A percentile compares a stretch with the other conserved stretches of the same genome.
These are phyloP conservation scores for Pilasporangium apinafurcum DNA, from an alignment of 352 stramenopile genomes.

Conservation along the genomic window DNA sequence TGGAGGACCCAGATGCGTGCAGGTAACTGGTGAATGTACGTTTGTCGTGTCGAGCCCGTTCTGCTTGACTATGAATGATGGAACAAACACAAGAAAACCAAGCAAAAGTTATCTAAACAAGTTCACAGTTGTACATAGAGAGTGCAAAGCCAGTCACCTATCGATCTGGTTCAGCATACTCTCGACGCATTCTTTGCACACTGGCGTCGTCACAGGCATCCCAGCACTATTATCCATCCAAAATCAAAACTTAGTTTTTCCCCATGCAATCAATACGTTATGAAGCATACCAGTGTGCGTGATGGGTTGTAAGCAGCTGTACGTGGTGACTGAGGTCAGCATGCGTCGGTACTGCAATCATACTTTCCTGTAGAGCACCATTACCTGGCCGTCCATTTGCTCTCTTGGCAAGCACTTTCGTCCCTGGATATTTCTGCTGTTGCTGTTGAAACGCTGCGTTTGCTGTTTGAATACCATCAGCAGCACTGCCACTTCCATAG, in stretches of 20 bases:
- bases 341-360: slow-evolving; percentile 56
- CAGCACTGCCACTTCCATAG: slow-evolving; percentile 6
- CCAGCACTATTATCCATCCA: slow-evolving; percentile 24
- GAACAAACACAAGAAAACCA: neutral
- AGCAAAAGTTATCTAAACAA: too few species aligned
- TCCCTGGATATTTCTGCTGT: slow-evolving; percentile 17
- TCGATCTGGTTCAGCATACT: slow-evolving; percentile 70
- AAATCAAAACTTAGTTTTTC: neutral
- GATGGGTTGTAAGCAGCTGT: slow-evolving; percentile 55
- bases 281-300: slow-evolving; percentile 53
- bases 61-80: slow-evolving; percentile 29
- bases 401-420: slow-evolving; percentile 27
- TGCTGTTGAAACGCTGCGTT: too few species aligned
- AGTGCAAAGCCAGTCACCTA: slow-evolving; percentile 14
- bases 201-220: slow-evolving; percentile 48
- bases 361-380: slow-evolving; percentile 39
- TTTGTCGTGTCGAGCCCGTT: slow-evolving; percentile 72
- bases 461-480: too few species aligned
- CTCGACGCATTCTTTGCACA: slow-evolving; percentile 74
- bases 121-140: neutral
- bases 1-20: slow-evolving; percentile 36
- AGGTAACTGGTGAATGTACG: slow-evolving; percentile 48
- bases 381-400: slow-evolving; percentile 13
- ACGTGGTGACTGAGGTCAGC: slow-evolving; percentile 73
- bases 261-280: too few species aligned